Evolutionary conservation across 2,329 filamentous ascomycete genomes (phyloP).

Genomic region (Claviceps pusilla): DNA sequence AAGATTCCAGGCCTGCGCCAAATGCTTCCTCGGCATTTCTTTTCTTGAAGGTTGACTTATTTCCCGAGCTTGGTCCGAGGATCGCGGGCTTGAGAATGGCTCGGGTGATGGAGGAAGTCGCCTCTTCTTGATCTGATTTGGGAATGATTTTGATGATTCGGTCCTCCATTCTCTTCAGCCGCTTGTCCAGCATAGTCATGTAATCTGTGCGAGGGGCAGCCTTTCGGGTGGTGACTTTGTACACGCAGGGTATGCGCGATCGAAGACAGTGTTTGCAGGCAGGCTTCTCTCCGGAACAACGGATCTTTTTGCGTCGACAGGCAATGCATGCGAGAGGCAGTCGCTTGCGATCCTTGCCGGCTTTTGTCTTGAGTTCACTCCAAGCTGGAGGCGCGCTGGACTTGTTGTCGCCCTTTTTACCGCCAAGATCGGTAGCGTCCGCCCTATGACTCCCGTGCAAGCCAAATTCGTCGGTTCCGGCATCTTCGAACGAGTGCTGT

Average conservation of each 20-base stretch:
- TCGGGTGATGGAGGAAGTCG: conserved; percentile 52
- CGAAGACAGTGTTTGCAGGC: conserved; percentile 92
- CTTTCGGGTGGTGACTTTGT: conserved; percentile 91
- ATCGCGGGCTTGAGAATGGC: conserved; percentile 72
- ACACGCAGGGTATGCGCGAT: conserved; percentile 88
- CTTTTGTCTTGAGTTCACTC: conserved; percentile 79
- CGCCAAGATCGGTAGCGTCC: conserved; percentile 39
- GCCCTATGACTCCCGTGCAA: conserved; percentile 29
- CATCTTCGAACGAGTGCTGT: conserved; percentile 36
- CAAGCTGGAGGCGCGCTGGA: conserved; percentile 48
- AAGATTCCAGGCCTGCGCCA: conserved; percentile 62
- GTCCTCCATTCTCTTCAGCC: conserved; percentile 93
- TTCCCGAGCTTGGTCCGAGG: conserved; percentile 34
- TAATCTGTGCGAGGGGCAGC: conserved; percentile 91
- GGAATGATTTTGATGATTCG: conserved; percentile 91
- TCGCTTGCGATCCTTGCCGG: conserved; percentile 88
- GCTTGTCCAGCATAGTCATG: conserved; percentile 97
- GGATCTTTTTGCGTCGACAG: conserved; percentile 91
- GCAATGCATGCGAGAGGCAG: conserved; percentile 89
- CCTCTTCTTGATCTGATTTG: conserved; percentile 63
- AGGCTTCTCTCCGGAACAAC: conserved; percentile 93
- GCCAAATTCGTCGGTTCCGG: conserved; percentile 44
- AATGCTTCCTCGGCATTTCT: conserved; percentile 79
- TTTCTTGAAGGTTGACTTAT: conserved; percentile 51
- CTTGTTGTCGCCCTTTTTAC: conserved; percentile 42